These are phyloP conservation scores for Paxillus involutus DNA, from an alignment of 768 basidiomycete species.

Conservation along the genomic window DNA sequence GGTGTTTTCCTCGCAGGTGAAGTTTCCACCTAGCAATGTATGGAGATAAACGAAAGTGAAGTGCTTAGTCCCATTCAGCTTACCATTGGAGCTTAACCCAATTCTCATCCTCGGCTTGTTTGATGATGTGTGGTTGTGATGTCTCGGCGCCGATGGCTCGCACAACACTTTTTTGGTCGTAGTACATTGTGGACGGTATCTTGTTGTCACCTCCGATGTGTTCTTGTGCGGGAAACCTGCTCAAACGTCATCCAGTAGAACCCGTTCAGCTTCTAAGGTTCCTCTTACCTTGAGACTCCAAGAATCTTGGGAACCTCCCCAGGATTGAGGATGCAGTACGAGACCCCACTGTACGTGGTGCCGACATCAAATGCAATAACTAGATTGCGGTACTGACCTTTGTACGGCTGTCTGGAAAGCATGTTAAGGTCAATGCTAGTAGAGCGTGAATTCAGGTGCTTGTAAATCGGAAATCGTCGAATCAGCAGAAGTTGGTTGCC, in stretches of 20 bases:
- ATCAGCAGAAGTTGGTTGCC: neutral
- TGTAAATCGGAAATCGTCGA: neutral
- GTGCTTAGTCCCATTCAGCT: neutral
- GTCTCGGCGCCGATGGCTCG: constrained; percentile 48
- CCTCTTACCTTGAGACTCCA: constrained; percentile 25
- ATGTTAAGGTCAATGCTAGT: constrained; percentile 13
- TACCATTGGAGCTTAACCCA: constrained; percentile 43
- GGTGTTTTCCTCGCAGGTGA: constrained; percentile 32
- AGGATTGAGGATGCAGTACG: constrained; percentile 36
- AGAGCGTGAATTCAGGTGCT: neutral
- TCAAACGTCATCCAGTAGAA: neutral
- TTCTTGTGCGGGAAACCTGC: constrained; percentile 49
- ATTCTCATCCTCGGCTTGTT: constrained; percentile 37
- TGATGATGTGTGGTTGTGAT: constrained; percentile 31
- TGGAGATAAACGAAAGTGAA: neutral
- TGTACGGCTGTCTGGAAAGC: constrained; percentile 31
- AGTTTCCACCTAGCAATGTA: constrained; percentile 32
- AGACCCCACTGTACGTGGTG: constrained; percentile 43
- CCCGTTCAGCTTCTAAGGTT: neutral
- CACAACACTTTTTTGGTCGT: constrained; percentile 39
- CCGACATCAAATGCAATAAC: constrained; percentile 46
- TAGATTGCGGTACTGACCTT: constrained; percentile 39
- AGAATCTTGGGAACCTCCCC: constrained; percentile 31
- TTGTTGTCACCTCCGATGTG: constrained; percentile 46
- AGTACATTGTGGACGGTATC: constrained; percentile 49